Evolutionary conservation across 257 asterid genomes (phyloP), one percentile per base, ranked within the genome.

Genomic region (Plectranthus barbatus): DNA sequence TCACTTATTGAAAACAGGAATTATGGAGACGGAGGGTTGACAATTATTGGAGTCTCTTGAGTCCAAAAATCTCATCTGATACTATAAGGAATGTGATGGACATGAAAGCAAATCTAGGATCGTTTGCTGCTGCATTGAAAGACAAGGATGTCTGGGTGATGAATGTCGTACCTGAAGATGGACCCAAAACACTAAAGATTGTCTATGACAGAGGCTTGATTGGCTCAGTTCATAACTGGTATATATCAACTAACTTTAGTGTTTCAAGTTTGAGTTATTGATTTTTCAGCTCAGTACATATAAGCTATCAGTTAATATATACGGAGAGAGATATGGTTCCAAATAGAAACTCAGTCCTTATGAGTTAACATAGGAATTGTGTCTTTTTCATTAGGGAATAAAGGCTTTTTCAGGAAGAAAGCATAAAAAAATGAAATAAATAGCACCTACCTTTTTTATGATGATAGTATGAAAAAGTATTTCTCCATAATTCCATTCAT

Each of bases 121-220:
- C 96, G 11, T 93, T 87, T 79, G 99, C 87, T 26, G 97, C 92
- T 60, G 95, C 96, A 60, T 74, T 93, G 86, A 90, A 87, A 70
- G 92, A 90, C 60, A 90, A 82, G 80, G 83, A 85, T 4, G 90
- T 93, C 1, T 93, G 99, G 99, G 99, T 93, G 73, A 93, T 93
- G 99, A 93, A 93, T 56, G 97, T 82, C 13, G 85, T 85, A 29
- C 82, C 97, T 29, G 93, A 87, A 77, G 97, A 93, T 66, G 99
- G 96, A 55, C 96, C 99, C 36, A 86, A 84, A 74, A 92, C 96
- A 0, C 87, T 92, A 6, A 92, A 92, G 85, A 86, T 92, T 42
- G 83, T 92, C 19, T 89, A 84, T 1, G 97, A 92, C 23, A 69
- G 98, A 68, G 98, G 98, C 68, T 80, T 92, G 76, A 86, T 92